These are phyloP conservation scores for Suhomyces faveliae DNA, from an alignment of 805 yeast species.

Conservation along the genomic window DNA sequence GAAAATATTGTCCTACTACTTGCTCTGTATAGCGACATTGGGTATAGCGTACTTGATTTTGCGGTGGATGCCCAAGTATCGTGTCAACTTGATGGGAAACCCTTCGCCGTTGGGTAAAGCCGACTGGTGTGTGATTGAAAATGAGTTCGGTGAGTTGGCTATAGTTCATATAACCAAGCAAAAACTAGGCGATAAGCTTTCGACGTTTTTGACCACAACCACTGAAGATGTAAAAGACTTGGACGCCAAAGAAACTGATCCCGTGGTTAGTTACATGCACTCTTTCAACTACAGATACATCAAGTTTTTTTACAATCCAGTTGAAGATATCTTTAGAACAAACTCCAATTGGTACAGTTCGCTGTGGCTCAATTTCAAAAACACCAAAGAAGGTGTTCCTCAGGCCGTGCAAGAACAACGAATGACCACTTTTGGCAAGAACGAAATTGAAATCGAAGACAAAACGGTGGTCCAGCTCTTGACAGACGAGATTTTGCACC, in stretches of 20 bases:
- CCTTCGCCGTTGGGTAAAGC: slow-evolving; percentile 72
- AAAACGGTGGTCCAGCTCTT: slow-evolving; percentile 65
- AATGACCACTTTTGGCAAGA: slow-evolving; percentile 69
- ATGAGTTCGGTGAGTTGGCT: slow-evolving; percentile 84
- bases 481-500: slow-evolving; percentile 87
- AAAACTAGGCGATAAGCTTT: slow-evolving; percentile 69
- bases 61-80: slow-evolving; percentile 83
- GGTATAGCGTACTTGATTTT: slow-evolving; percentile 74
- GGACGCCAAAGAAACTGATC: slow-evolving; percentile 45
- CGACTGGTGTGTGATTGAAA: slow-evolving; percentile 92
- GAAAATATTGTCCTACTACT: slow-evolving; percentile 48
- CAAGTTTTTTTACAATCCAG: slow-evolving; percentile 78
- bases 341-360: slow-evolving; percentile 85
- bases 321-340: slow-evolving; percentile 80
- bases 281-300: slow-evolving; percentile 81
- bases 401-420: slow-evolving; percentile 70
- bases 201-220: slow-evolving; percentile 54
- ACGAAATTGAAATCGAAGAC: slow-evolving; percentile 71
- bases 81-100: slow-evolving; percentile 65
- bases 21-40: slow-evolving; percentile 54
- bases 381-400: slow-evolving; percentile 66
- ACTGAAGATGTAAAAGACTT: slow-evolving; percentile 23
- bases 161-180: slow-evolving; percentile 54
- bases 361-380: slow-evolving; percentile 64
- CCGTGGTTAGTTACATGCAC: slow-evolving; percentile 66